Evolutionary conservation across 2,329 filamentous ascomycete species (phyloP).

Genomic region (Stachybotrys chlorohalonatus): DNA sequence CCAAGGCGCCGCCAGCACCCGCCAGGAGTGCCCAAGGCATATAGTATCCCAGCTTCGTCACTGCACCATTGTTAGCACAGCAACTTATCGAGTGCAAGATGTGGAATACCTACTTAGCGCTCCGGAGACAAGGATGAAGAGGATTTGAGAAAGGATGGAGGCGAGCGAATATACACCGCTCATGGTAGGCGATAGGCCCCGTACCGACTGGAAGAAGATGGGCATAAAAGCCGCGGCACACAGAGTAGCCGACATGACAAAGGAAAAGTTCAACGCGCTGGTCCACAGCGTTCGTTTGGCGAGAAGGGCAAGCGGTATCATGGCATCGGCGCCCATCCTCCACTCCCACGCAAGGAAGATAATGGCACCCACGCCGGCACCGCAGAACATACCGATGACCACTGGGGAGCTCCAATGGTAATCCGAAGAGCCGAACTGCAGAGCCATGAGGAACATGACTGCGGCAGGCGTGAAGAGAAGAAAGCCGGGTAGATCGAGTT

Average conservation of each 20-base stretch:
- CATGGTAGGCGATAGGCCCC: conserved; percentile 16
- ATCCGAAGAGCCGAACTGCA: conserved; percentile 31
- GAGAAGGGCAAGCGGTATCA: conserved; percentile 34
- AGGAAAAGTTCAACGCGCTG: conserved; percentile 26
- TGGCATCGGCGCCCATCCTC: conserved; percentile 32
- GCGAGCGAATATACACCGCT: conserved; percentile 19
- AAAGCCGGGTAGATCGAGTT: conserved; percentile 33
- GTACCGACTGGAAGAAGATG: conserved; percentile 39
- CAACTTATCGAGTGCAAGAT: not conserved
- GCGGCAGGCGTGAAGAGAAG: conserved; percentile 30
- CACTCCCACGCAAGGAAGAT: conserved; percentile 31
- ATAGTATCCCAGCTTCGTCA: conserved; percentile 3
- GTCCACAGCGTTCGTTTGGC: conserved; percentile 27
- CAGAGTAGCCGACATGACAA: conserved; percentile 31
- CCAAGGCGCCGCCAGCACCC: conserved; percentile 1
- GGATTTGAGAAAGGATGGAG: conserved; percentile 9
- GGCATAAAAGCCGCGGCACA: conserved; percentile 34
- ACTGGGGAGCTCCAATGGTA: conserved; percentile 21
- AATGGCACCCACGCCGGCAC: conserved; percentile 19
- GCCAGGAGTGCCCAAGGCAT: conserved; percentile 1
- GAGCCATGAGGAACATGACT: conserved; percentile 32
- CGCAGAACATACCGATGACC: conserved; percentile 31
- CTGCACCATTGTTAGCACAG: not conserved
- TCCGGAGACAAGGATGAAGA: conserved; percentile 14
- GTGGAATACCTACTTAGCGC: conserved; percentile 10